Base-by-base conservation (phyloP, 805 yeast genomes). In the Nakazawaea siamensis region DNA sequence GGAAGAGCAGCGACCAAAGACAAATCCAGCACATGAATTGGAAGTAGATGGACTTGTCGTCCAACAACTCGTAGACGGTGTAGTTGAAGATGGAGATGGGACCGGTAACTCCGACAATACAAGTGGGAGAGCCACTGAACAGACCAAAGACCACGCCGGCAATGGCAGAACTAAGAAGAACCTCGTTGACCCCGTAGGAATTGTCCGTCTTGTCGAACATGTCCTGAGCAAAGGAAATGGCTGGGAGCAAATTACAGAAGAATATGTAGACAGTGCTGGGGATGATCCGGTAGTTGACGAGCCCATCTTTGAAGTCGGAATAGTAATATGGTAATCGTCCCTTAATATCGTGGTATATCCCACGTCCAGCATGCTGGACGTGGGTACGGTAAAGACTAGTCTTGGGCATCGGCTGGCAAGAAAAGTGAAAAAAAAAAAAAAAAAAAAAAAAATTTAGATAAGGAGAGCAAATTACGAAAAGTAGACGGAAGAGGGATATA, bases 21-120 rank as follows among this genome's bases (percentile, higher is more conserved):
- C 87, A 84, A 21, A 90, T 64, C 97, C 97, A 92, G 52, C 90
- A 80, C 95, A 92, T 88, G 54, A 90, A 90, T 13, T 88, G 86
- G 58, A 90, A 87, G 52, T 72, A 87, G 1, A 69, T 60, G 7
- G 66, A 68, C 40, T 68, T 51, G 0, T 83, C 78, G 16, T 52
- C 58, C 24, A 84, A 68, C 33, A 84, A 66, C 40, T 80, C 80
- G 51, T 79, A 84, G 1, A 92, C 88, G 0, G 97, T 92, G 49
- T 86, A 87, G 50, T 84, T 84, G 67, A 92, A 90, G 41, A 90
- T 88, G 2, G 94, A 62, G 12, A 92, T 80, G 0, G 98, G 98
- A 0, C 97, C 98, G 0, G 97, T 92, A 4, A 90, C 97, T 3
- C 98, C 98, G 7, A 92, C 97, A 18, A 90, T 83, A 48, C 95